phyloP scores from a whole-genome alignment of 768 basidiomycete species.

The Trametes punicea region DNA sequence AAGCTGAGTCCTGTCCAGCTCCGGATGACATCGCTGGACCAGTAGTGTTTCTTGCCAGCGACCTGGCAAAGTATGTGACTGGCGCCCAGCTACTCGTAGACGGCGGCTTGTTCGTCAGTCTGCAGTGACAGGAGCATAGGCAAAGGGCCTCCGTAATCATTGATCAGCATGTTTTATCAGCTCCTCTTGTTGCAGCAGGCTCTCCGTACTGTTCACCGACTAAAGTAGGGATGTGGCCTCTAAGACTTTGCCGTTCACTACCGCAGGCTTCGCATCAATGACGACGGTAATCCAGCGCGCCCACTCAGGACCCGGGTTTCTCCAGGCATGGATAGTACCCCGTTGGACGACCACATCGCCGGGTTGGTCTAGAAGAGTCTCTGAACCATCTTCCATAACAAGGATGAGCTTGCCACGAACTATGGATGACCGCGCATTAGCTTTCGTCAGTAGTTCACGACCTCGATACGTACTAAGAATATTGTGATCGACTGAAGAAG shows the following conservation, averaged over 20 bases:
- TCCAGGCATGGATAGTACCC: slow-evolving; percentile 62
- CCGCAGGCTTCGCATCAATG: slow-evolving; percentile 52
- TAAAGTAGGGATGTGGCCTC: slow-evolving; percentile 15
- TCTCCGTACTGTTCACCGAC: background rate
- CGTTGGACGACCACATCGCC: slow-evolving; percentile 57
- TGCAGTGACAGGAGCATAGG: slow-evolving; percentile 42
- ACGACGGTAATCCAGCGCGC: slow-evolving; percentile 51
- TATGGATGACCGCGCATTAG: slow-evolving; percentile 20
- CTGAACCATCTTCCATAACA: slow-evolving; percentile 54
- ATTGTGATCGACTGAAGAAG: slow-evolving; percentile 59
- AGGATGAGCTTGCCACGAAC: slow-evolving; percentile 54
- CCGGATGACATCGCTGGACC: slow-evolving; percentile 76
- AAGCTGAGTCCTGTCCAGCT: slow-evolving; percentile 29
- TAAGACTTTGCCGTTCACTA: slow-evolving; percentile 42
- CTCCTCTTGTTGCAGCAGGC: too few relatives aligned
- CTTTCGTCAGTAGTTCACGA: too few relatives aligned
- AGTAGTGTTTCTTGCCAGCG: slow-evolving; percentile 69
- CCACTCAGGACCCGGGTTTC: slow-evolving; percentile 50
- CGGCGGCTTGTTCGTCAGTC: slow-evolving; percentile 71
- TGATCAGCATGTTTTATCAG: too few relatives aligned
- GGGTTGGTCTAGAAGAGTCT: slow-evolving; percentile 49
- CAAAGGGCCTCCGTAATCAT: too few relatives aligned
- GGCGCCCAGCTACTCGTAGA: slow-evolving; percentile 65
- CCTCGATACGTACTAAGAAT: too few relatives aligned
- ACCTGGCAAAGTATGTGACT: slow-evolving; percentile 68